Percentiles rank a stretch among this genome's conserved stretches.
phyloP scores from a whole-genome alignment of 371 early-diverging fungal species.

The Haplosporangium sp. region DNA sequence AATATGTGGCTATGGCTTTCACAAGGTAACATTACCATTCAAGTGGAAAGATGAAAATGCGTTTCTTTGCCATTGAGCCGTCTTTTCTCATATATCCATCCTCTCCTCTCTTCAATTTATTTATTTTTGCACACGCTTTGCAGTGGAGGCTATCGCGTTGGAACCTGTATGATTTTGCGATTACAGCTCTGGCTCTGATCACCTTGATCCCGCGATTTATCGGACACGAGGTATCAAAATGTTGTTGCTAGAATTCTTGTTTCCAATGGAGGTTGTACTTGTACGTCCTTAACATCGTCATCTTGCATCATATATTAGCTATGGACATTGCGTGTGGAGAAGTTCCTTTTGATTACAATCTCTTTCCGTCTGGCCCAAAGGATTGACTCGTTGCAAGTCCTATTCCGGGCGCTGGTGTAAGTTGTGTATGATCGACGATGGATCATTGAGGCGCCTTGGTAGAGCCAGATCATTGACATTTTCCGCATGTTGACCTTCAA shows the following conservation, averaged over 20 bases:
- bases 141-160: slow-evolving; percentile 62
- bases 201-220: slow-evolving; percentile 62
- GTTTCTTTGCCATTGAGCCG: too few species aligned
- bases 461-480: not conserved
- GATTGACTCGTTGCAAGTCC: slow-evolving; percentile 60
- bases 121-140: not conserved
- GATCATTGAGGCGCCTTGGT: not conserved
- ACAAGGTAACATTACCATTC: slow-evolving; percentile 53
- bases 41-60: not conserved
- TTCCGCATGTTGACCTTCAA: not conserved
- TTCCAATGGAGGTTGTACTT: too few species aligned
- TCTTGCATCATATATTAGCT: slow-evolving; percentile 10
- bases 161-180: slow-evolving; percentile 62
- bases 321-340: slow-evolving; percentile 57
- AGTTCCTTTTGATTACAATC: slow-evolving; percentile 56
- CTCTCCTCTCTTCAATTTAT: not conserved
- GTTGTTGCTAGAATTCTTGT: too few species aligned
- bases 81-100: not conserved
- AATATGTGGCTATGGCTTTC: slow-evolving; percentile 58
- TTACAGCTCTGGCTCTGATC: slow-evolving; percentile 59
- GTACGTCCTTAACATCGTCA: too few species aligned
- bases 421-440: slow-evolving; percentile 1
- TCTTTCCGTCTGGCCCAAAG: slow-evolving; percentile 64
- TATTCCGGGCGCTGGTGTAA: slow-evolving; percentile 61
- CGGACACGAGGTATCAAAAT: slow-evolving; percentile 54